phyloP scores from a whole-genome alignment of 306 rosid species.

The Trifolium subterraneum region DNA sequence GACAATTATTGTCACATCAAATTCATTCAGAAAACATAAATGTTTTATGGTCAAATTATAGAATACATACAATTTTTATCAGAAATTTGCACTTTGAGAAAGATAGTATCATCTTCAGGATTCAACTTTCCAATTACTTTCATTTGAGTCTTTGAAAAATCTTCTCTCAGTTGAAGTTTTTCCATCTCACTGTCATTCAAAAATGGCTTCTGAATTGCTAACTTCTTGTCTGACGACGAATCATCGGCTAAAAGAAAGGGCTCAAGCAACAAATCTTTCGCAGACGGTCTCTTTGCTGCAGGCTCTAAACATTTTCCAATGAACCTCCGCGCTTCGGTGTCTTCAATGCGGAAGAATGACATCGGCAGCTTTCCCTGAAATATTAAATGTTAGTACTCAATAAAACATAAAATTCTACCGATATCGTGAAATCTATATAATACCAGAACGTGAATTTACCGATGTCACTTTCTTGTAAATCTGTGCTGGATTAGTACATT shows the following conservation, averaged over 20 bases:
- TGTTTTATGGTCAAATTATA: background rate
- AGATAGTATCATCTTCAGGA: constrained; percentile 75
- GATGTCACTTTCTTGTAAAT: constrained; percentile 96
- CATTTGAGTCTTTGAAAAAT: constrained; percentile 65
- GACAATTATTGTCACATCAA: constrained; percentile 13
- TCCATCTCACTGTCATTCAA: constrained; percentile 68
- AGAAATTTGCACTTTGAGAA: constrained; percentile 83
- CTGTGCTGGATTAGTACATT: constrained; percentile 91
- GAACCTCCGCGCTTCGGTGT: constrained; percentile 73
- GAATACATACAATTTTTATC: constrained; percentile 67
- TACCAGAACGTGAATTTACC: constrained; percentile 51
- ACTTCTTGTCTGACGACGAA: constrained; percentile 39
- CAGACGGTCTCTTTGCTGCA: constrained; percentile 70
- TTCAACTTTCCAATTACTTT: constrained; percentile 86
- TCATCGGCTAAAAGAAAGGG: constrained; percentile 66
- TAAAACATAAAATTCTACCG: background rate
- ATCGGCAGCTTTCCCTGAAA: constrained; percentile 84
- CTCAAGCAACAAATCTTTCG: constrained; percentile 76
- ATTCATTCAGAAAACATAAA: constrained; percentile 10
- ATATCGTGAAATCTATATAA: constrained; percentile 16
- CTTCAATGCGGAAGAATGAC: constrained; percentile 68
- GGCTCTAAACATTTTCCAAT: constrained; percentile 74
- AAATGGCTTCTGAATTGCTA: constrained; percentile 66
- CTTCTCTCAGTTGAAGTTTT: constrained; percentile 52
- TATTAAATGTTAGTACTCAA: constrained; percentile 35